A percentile compares a stretch with the other conserved stretches of the same genome.
phyloP scores from a whole-genome alignment of 768 basidiomycete genomes.

The Auriculariales sp. region DNA sequence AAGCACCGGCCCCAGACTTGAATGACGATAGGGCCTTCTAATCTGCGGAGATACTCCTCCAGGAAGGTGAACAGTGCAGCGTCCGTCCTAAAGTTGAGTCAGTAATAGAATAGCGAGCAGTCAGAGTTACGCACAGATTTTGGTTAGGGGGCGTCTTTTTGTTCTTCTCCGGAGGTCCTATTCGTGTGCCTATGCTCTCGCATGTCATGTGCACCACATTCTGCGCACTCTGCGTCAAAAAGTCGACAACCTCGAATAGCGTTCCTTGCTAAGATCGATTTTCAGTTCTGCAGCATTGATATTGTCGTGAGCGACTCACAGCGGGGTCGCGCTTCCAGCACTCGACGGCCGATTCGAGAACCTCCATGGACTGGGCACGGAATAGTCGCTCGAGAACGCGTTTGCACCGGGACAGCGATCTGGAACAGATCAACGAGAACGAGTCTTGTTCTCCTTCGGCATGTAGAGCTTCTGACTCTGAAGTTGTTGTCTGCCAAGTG shows the following conservation, averaged over 20 bases:
- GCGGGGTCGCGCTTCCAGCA: constrained; percentile 57
- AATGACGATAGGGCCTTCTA: constrained; percentile 84
- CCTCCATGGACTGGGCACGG: constrained; percentile 62
- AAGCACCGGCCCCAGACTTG: constrained; percentile 83
- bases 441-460: constrained; percentile 44
- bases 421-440: constrained; percentile 47
- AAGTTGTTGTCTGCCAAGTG: constrained; percentile 50
- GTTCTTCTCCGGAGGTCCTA: constrained; percentile 36
- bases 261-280: constrained; percentile 18
- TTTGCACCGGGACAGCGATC: constrained; percentile 54
- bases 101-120: constrained; percentile 4
- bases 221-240: constrained; percentile 72
- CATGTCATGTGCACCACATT: constrained; percentile 79
- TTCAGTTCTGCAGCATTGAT: constrained; percentile 5
- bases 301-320: constrained; percentile 20
- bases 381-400: constrained; percentile 78
- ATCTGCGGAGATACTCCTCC: constrained; percentile 64
- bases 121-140: constrained; percentile 38
- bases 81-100: constrained; percentile 40
- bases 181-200: constrained; percentile 58
- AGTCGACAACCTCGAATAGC: constrained; percentile 72
- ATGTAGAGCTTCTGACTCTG: constrained; percentile 26
- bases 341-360: constrained; percentile 69
- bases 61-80: constrained; percentile 68
- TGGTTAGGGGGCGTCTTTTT: constrained; percentile 48